These are phyloP conservation scores for Cicer judaicum DNA, from an alignment of 306 rosid species.

Conservation along the genomic window DNA sequence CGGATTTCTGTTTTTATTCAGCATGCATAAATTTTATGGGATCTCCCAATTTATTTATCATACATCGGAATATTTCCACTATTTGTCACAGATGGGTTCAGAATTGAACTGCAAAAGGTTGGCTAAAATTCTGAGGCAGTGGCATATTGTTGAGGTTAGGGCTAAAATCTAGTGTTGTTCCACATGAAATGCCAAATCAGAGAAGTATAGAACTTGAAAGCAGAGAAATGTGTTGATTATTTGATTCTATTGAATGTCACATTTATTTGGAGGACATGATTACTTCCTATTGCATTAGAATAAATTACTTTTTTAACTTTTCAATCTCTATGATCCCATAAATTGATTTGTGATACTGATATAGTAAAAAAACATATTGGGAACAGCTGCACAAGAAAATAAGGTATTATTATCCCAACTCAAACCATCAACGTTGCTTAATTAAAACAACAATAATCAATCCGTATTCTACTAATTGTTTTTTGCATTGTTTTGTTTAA, in stretches of 20 bases:
- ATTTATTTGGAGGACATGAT: neutral
- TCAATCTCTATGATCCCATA: conserved; percentile 28
- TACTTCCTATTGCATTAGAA: neutral
- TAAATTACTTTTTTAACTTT: neutral
- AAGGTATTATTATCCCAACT: neutral
- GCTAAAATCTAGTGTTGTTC: neutral
- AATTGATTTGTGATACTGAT: neutral
- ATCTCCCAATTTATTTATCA: too few relatives aligned
- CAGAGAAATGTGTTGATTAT: neutral
- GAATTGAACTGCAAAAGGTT: too few relatives aligned
- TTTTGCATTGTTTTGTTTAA: conserved; percentile 7
- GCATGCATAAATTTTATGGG: too few relatives aligned
- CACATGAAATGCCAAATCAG: neutral
- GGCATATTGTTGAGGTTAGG: too few relatives aligned
- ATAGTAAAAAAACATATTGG: conserved; percentile 13
- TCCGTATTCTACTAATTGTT: neutral
- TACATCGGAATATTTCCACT: too few relatives aligned
- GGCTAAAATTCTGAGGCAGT: too few relatives aligned
- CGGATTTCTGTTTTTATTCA: too few relatives aligned
- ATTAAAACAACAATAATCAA: neutral
- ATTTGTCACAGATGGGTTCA: too few relatives aligned
- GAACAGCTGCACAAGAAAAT: neutral
- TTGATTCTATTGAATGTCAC: conserved; percentile 19
- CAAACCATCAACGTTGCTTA: too few relatives aligned
- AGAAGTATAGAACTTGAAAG: neutral